These are phyloP conservation scores for Tetrahymena malaccensis DNA, from an alignment of 73 alveolate genomes.

Conservation along the genomic window DNA sequence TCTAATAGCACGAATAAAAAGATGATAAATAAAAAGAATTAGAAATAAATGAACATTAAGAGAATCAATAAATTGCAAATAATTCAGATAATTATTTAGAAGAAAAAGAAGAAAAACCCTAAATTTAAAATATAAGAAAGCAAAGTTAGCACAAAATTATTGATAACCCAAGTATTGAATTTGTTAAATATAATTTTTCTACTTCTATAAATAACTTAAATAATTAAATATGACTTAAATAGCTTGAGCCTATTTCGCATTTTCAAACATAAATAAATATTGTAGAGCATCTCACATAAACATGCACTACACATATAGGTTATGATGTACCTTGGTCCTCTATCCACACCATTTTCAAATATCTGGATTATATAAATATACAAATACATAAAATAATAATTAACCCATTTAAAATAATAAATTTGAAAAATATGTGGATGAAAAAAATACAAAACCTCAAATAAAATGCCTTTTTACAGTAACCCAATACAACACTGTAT, in stretches of 20 bases:
- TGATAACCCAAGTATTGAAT: background rate
- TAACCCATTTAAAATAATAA: no score
- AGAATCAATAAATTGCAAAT: background rate
- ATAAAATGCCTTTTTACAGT: no score
- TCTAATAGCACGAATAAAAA: no score
- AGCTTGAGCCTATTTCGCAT: background rate
- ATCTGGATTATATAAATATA: no score
- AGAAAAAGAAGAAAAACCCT: background rate
- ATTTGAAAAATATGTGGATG: no score
- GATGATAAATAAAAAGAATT: background rate
- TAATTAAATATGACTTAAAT: background rate
- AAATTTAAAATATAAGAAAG: background rate
- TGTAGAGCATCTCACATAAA: no score
- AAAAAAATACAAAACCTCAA: no score
- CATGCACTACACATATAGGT: no score
- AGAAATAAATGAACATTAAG: background rate
- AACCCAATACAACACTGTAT: no score
- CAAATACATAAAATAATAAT: no score
- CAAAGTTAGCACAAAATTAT: background rate
- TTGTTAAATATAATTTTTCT: background rate
- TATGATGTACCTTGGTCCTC: no score
- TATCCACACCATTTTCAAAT: no score
- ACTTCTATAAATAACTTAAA: background rate
- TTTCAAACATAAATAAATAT: background rate
- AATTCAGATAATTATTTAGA: background rate